A percentile compares a stretch with the other conserved stretches of the same genome.
Conservation (phyloP, 495 filamentous ascomycete genomes). For the Penicillium manginii region DNA sequence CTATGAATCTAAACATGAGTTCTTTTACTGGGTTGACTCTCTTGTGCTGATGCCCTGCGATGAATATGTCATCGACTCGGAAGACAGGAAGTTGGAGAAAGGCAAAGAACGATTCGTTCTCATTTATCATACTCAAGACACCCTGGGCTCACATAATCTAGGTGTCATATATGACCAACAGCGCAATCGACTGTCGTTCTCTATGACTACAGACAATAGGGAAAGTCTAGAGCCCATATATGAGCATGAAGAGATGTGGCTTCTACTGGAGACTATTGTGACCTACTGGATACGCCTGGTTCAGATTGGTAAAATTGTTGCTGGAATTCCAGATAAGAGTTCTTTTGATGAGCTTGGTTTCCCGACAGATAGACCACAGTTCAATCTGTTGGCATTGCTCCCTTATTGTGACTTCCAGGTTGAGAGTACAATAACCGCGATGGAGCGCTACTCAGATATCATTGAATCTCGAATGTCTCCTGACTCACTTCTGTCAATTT, state of each 20-base stretch:
- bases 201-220: conserved; percentile 11
- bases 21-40: conserved; percentile 30
- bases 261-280: conserved; percentile 42
- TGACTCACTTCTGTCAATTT: conserved; percentile 9
- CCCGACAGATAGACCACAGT: conserved; percentile 7
- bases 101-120: conserved; percentile 22
- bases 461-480: conserved; percentile 25
- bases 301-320: conserved; percentile 29
- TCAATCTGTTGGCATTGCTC: conserved; percentile 19
- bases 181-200: conserved; percentile 17
- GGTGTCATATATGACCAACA: conserved; percentile 28
- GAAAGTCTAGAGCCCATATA: conserved; percentile 20
- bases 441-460: conserved; percentile 15
- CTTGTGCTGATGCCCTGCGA: conserved; percentile 16
- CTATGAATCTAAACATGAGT: conserved; percentile 17
- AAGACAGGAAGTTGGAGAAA: conserved; percentile 19
- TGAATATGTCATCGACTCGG: conserved; percentile 5
- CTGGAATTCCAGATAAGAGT: neutral
- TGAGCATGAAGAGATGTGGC: conserved; percentile 36
- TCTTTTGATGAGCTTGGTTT: neutral
- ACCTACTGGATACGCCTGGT: conserved; percentile 38
- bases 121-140: conserved; percentile 16
- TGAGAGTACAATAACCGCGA: conserved; percentile 23
- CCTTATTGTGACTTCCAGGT: conserved; percentile 23
- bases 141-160: conserved; percentile 15